phyloP scores from a whole-genome alignment of 2,329 filamentous ascomycete genomes.

The Monosporascus sp. region DNA sequence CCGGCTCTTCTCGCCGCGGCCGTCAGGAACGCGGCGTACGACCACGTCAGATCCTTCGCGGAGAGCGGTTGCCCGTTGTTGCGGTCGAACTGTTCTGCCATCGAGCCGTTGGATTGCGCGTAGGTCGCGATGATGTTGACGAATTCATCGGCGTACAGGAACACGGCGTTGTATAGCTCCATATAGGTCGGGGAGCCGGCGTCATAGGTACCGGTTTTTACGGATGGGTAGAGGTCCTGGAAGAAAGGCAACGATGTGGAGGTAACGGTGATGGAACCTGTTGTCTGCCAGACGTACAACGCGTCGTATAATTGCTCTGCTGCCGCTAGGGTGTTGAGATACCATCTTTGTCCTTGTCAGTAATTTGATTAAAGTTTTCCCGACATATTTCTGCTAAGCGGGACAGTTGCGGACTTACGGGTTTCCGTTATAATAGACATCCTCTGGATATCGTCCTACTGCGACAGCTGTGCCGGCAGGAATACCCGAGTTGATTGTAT shows the following conservation, averaged over 20 bases:
- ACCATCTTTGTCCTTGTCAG: constrained; percentile 47
- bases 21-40: constrained; percentile 51
- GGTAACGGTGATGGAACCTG: constrained; percentile 60
- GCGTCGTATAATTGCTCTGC: constrained; percentile 79
- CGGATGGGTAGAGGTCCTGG: constrained; percentile 54
- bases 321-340: constrained; percentile 68
- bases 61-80: constrained; percentile 50
- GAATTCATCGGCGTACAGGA: constrained; percentile 56
- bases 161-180: constrained; percentile 51
- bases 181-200: constrained; percentile 43
- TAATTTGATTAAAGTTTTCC: too few species aligned
- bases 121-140: constrained; percentile 59
- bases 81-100: constrained; percentile 63
- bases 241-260: constrained; percentile 67
- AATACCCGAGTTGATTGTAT: constrained; percentile 64
- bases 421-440: constrained; percentile 72
- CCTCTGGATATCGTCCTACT: constrained; percentile 65
- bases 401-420: constrained; percentile 34
- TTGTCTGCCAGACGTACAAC: constrained; percentile 62
- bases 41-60: constrained; percentile 53
- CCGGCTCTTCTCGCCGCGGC: constrained; percentile 52
- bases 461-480: constrained; percentile 53
- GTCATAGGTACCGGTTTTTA: constrained; percentile 58
- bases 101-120: constrained; percentile 53
- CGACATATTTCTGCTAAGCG: too few species aligned